These are phyloP conservation scores for Colletotrichum sp. DNA, from an alignment of 2,329 filamentous ascomycete genomes.

Conservation along the genomic window DNA sequence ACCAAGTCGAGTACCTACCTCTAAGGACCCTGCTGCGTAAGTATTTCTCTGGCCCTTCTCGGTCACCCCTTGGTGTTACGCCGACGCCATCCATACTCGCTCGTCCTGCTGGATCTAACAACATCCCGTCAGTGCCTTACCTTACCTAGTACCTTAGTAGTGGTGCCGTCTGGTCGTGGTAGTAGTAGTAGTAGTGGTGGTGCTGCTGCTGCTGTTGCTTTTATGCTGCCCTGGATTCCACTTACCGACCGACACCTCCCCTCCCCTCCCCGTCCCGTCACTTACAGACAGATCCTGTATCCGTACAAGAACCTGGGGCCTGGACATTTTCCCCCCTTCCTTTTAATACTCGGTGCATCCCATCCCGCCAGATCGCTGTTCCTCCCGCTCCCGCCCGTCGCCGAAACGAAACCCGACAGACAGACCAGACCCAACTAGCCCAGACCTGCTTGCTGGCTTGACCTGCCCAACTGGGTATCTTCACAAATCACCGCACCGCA, in stretches of 20 bases:
- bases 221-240: neutral
- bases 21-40: neutral
- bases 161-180: neutral
- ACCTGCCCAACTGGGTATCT: neutral
- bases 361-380: slow-evolving; percentile 20
- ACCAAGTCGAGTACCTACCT: neutral
- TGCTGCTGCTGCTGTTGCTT: neutral
- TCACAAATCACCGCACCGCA: neutral
- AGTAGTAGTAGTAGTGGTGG: neutral
- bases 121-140: neutral
- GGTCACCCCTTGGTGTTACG: neutral
- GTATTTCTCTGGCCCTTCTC: neutral
- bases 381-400: slow-evolving; percentile 22
- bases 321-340: neutral
- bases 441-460: neutral
- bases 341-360: slow-evolving; percentile 10
- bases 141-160: neutral
- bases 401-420: slow-evolving; percentile 17
- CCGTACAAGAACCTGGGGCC: neutral
- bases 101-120: neutral
- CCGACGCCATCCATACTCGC: neutral
- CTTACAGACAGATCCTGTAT: neutral
- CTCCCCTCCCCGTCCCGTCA: neutral
- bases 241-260: neutral
- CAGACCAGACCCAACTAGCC: slow-evolving; percentile 3